Evolutionary conservation across 345 rosid genomes (phyloP), one percentile per base, ranked within the genome.

Genomic region (Firmiana major): DNA sequence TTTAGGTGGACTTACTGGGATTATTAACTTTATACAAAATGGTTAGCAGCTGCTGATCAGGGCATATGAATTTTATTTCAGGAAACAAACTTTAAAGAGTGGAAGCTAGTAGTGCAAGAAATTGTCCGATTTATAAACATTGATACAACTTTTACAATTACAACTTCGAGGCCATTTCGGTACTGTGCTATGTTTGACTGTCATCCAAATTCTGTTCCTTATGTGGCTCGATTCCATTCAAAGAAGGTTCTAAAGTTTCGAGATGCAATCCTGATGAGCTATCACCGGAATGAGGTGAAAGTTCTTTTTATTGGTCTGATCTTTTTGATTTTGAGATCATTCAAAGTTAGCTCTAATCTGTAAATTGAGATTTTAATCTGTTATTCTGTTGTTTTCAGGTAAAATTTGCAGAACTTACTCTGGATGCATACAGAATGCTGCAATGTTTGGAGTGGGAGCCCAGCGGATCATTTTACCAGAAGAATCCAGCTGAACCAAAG

Each of bases 401-500:
- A 69, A 93, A 93, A 82, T 96, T 89, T 84, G 98, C 98, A 22
- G 98, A 96, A 87, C 85, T 93, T 81, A 94, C 97, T 31, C 78
- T 96, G 86, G 99, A 96, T 83, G 83, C 91, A 24, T 88, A 88
- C 78, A 88, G 99, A 77, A 96, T 92, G 98, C 80, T 96, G 88
- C 99, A 96, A 73, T 93, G 94, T 84, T 81, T 96, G 86, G 99
- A 94, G 80, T 96, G 98, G 98, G 98, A 96, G 74, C 97, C 95
- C 3, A 87, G 92, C 78, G 97, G 94, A 80, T 85, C 94, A 70
- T 86, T 87, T 81, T 89, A 81, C 84, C 87, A 84, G 26, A 96
- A 92, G 76, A 84, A 71, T 9, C 86, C 89, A 26, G 87, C 78
- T 75, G 90, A 90, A 62, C 77, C 85, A 6, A 89, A 89, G 81